Percentiles rank a stretch among this genome's conserved stretches.
Evolutionary conservation across 371 early-diverging fungal genomes (phyloP).

Genomic region (Chytridium lagenaria): DNA sequence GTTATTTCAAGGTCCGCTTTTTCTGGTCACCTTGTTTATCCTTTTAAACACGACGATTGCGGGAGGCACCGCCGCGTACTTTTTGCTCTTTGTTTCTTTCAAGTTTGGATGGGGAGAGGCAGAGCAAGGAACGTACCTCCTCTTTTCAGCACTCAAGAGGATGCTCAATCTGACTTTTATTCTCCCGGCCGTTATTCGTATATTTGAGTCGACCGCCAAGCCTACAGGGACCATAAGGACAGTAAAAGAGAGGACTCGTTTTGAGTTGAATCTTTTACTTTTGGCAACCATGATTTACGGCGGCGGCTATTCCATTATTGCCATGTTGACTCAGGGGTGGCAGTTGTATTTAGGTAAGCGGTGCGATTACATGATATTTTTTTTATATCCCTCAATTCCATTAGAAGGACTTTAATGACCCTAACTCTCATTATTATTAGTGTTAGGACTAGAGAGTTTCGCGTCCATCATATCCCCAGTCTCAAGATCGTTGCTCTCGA

Average conservation of each 20-base stretch:
- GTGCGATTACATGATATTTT: neutral
- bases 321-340: neutral
- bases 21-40: neutral
- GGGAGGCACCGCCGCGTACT: neutral
- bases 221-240: neutral
- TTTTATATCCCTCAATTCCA: neutral
- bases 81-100: neutral
- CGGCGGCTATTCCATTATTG: neutral
- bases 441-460: neutral
- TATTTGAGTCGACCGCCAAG: neutral
- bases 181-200: neutral
- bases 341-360: slow-evolving; percentile 1
- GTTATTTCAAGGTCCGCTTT: neutral
- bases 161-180: neutral
- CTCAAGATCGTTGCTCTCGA: neutral
- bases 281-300: neutral
- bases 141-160: neutral
- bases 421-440: neutral
- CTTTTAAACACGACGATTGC: neutral
- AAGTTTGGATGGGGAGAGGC: slow-evolving; percentile 1
- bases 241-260: neutral
- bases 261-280: neutral
- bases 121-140: slow-evolving; percentile 4
- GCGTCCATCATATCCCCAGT: neutral
- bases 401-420: neutral